Percentiles rank a stretch among this genome's conserved stretches.
These are phyloP conservation scores for Lepidium didymum DNA, from an alignment of 345 rosid species.

Conservation along the genomic window DNA sequence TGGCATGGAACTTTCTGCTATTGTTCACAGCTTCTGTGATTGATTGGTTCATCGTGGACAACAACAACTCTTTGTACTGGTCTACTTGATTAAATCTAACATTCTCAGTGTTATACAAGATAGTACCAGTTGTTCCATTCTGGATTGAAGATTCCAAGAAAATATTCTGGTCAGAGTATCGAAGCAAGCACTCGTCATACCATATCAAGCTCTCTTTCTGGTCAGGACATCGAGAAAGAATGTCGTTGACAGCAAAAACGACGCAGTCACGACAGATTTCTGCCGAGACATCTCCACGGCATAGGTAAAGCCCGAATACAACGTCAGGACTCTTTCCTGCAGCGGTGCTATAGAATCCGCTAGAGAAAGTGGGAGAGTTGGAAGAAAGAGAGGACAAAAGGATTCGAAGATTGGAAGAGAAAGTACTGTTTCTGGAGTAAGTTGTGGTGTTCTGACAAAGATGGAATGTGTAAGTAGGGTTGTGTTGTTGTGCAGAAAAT, in stretches of 20 bases:
- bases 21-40: neutral
- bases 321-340: constrained; percentile 23
- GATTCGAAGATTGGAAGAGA: constrained; percentile 23
- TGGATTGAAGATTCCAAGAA: neutral
- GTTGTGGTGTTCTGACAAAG: constrained; percentile 1
- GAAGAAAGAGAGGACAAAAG: constrained; percentile 21
- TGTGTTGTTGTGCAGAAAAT: neutral
- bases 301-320: constrained; percentile 30
- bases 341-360: constrained; percentile 28
- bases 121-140: neutral
- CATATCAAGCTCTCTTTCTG: neutral
- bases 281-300: constrained; percentile 18
- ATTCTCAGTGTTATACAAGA: neutral
- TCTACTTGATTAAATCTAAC: neutral
- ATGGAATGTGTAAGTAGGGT: neutral
- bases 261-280: constrained; percentile 32
- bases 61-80: neutral
- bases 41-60: neutral
- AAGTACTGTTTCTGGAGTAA: constrained; percentile 29
- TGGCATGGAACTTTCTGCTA: neutral
- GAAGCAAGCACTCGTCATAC: neutral
- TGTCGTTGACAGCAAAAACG: neutral
- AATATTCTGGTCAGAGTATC: neutral
- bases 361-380: neutral
- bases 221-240: constrained; percentile 16